Percentiles rank a stretch among this genome's conserved stretches.
Evolutionary conservation across 2,329 filamentous ascomycete species (phyloP).

Genomic region (Aspergillus spinulosporus): DNA sequence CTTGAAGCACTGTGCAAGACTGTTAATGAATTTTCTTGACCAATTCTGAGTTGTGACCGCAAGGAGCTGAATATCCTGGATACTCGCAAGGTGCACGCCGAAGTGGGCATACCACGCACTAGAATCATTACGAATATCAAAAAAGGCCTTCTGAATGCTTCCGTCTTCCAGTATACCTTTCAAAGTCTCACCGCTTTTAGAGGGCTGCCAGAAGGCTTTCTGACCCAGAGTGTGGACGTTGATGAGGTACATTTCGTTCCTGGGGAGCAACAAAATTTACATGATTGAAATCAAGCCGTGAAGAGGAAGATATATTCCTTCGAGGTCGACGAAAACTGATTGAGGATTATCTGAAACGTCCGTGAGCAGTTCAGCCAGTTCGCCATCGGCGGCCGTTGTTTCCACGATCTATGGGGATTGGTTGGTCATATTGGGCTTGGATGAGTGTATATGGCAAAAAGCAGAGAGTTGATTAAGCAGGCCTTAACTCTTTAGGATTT

Average conservation of each 20-base stretch:
- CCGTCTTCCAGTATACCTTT: background rate
- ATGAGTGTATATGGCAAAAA: too few relatives aligned
- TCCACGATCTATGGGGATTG: too few relatives aligned
- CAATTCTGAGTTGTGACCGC: background rate
- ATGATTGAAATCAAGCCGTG: conserved; percentile 6
- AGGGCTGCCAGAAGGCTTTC: background rate
- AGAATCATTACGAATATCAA: background rate
- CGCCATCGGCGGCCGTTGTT: too few relatives aligned
- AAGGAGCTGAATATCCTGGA: background rate
- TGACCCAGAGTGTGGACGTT: background rate
- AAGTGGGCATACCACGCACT: background rate
- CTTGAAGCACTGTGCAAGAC: too few relatives aligned
- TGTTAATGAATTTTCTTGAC: too few relatives aligned
- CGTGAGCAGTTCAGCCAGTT: too few relatives aligned
- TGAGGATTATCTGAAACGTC: background rate
- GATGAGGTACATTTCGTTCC: background rate
- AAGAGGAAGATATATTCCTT: background rate
- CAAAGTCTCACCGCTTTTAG: background rate
- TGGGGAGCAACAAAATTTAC: background rate
- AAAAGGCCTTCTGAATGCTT: background rate
- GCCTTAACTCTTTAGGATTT: too few relatives aligned
- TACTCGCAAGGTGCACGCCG: background rate
- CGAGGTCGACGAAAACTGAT: background rate
- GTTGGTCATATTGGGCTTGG: too few relatives aligned
- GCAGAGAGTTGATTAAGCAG: too few relatives aligned